Evolutionary conservation across 176 grass and related monocot species (phyloP), one percentile per base, ranked within the genome.

Genomic region (Panicum miliaceum): DNA sequence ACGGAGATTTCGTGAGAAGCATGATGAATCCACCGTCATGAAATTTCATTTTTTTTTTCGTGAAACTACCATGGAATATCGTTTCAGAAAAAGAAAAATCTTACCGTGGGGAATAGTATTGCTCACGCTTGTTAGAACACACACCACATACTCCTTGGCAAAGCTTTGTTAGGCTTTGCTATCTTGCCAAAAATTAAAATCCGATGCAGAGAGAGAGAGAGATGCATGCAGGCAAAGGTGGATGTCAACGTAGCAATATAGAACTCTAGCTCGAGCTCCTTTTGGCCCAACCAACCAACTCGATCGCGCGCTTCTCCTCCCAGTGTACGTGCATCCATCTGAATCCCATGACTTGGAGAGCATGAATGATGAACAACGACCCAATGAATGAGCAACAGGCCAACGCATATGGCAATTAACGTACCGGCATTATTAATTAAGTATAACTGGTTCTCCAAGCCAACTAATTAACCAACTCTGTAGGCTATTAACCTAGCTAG

Each of bases 251-350:
- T 59, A 18, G 51, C 26, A 82, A 71, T 71, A 71, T 57, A 22
- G 4, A 64, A 12, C 60, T 14, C 1, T 48, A 15, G 13, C 8
- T 43, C 14, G 1, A 36, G 60, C 42, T 20, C 51, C 36, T 70
- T 40, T 41, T 58, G 50, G 65, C 4, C 52, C 51, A 71, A 29
- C 80, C 10, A 71, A 82, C 66, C 37, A 71, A 54, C 15, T 59
- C 12, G 66, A 23, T 70, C 12, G 7, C 12, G n/a, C 40, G n/a
- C 20, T 46, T 70, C 66, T 43, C 19, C 36, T 41, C 19, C 37
- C 19, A 42, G 9, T 22, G 37, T 12, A 42, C 19, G 37, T 68
- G 37, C 36, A 2, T 43, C 11, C 19, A 0, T 3, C 20, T 42
- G 38, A 69, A 42, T 42, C 12, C 38, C 37, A 69, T 42, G 32